A percentile compares a stretch with the other conserved stretches of the same genome.
Evolutionary conservation across 2,329 filamentous ascomycete species (phyloP).

Genomic region (Sporothrix globosa): DNA sequence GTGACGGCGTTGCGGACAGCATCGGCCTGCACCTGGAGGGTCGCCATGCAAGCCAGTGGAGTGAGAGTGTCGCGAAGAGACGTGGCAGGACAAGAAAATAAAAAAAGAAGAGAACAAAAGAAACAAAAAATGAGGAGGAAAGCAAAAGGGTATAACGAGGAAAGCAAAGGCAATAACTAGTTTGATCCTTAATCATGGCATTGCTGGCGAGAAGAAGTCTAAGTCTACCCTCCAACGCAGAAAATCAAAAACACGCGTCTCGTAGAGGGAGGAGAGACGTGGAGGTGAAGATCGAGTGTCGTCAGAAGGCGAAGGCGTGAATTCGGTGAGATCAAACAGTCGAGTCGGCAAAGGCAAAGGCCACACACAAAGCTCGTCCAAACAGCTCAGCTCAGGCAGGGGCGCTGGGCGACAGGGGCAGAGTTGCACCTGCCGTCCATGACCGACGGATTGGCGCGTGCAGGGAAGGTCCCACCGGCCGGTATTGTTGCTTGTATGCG

Average conservation of each 20-base stretch:
- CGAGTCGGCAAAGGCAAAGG: background rate
- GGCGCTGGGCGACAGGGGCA: background rate
- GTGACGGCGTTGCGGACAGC: slow-evolving; percentile 52
- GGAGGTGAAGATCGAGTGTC: slow-evolving; percentile 17
- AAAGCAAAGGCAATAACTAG: slow-evolving; percentile 39
- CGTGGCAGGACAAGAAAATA: slow-evolving; percentile 28
- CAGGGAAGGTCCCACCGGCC: slow-evolving; percentile 1
- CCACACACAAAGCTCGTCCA: background rate
- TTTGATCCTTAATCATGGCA: slow-evolving; percentile 45
- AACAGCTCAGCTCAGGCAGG: slow-evolving; percentile 14
- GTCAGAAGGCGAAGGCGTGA: slow-evolving; percentile 8
- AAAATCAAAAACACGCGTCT: slow-evolving; percentile 30
- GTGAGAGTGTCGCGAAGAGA: background rate
- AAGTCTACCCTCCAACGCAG: slow-evolving; percentile 39
- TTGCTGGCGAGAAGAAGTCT: slow-evolving; percentile 37
- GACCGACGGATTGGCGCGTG: slow-evolving; percentile 15
- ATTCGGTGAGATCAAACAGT: slow-evolving; percentile 19
- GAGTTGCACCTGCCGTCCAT: slow-evolving; percentile 1
- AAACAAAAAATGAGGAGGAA: slow-evolving; percentile 34
- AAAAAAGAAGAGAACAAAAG: slow-evolving; percentile 35
- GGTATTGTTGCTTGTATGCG: slow-evolving; percentile 29
- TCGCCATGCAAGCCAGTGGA: slow-evolving; percentile 44
- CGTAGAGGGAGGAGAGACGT: background rate
- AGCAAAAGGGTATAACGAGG: slow-evolving; percentile 12
- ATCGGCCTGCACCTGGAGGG: slow-evolving; percentile 48